phyloP scores from a whole-genome alignment of 805 yeast genomes.

The Candida taoyuanica region DNA sequence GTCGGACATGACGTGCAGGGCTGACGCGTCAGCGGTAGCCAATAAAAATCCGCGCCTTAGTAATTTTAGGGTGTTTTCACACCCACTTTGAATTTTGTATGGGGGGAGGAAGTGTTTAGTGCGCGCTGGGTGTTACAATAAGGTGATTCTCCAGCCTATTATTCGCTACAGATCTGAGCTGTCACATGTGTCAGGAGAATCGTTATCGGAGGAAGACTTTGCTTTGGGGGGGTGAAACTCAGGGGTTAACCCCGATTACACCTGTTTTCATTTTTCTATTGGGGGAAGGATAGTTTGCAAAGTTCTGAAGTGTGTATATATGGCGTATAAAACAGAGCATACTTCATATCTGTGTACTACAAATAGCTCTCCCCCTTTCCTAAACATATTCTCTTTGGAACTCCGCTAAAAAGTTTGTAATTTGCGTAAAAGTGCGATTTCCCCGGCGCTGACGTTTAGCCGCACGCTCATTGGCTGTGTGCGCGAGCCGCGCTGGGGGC shows the following conservation, averaged over 20 bases:
- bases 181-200: constrained; percentile 5
- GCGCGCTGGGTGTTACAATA: constrained; percentile 2
- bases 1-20: background rate
- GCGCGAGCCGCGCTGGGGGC: background rate
- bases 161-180: constrained; percentile 4
- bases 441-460: constrained; percentile 13
- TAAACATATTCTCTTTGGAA: too few relatives aligned
- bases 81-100: background rate
- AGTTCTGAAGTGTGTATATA: too few relatives aligned
- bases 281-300: too few relatives aligned
- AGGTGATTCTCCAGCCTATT: constrained; percentile 8
- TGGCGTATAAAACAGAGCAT: too few relatives aligned
- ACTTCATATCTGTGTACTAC: too few relatives aligned
- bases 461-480: constrained; percentile 15
- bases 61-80: constrained; percentile 12
- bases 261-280: too few relatives aligned
- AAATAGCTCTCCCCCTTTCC: too few relatives aligned
- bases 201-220: too few relatives aligned
- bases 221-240: too few relatives aligned
- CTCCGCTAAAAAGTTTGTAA: background rate
- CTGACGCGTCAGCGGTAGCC: constrained; percentile 3
- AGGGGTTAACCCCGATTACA: too few relatives aligned
- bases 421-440: background rate
- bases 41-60: constrained; percentile 6
- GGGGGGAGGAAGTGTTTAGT: background rate